phyloP scores from a whole-genome alignment of 257 asterid species.

The Solanum habrochaites region DNA sequence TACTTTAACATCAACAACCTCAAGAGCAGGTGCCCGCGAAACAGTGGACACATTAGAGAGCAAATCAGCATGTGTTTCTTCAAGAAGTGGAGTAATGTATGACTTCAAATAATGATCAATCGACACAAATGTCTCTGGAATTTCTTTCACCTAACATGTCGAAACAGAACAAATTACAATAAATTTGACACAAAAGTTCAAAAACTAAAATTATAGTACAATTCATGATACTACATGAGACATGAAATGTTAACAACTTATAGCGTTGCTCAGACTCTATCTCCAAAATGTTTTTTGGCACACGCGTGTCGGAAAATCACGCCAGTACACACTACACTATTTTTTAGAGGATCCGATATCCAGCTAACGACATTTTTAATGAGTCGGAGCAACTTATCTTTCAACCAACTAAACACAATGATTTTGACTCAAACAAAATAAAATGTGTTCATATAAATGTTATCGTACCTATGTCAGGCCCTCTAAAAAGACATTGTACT shows the following conservation, averaged over 20 bases:
- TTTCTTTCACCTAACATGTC: slow-evolving; percentile 15
- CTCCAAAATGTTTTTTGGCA: background rate
- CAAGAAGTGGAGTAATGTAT: slow-evolving; percentile 24
- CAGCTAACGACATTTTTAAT: background rate
- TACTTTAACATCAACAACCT: slow-evolving; percentile 1
- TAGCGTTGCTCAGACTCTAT: fast-evolving
- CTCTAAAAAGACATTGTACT: background rate
- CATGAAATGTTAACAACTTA: background rate
- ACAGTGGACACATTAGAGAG: slow-evolving; percentile 18
- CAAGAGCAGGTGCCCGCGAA: slow-evolving; percentile 11
- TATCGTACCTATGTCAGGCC: background rate
- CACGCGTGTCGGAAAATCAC: background rate
- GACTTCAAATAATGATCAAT: slow-evolving; percentile 17
- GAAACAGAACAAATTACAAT: background rate
- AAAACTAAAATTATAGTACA: background rate
- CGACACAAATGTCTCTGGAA: slow-evolving; percentile 22
- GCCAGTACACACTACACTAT: background rate
- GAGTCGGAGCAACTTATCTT: background rate
- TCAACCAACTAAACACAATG: background rate
- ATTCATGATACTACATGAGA: background rate
- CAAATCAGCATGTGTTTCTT: slow-evolving; percentile 48
- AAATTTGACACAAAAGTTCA: background rate
- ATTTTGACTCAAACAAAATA: background rate
- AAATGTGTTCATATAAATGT: background rate
- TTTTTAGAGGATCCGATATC: background rate